Evolutionary conservation across 768 basidiomycete genomes (phyloP), one percentile per base, ranked within the genome.

Genomic region (Kondoa malvinella): DNA sequence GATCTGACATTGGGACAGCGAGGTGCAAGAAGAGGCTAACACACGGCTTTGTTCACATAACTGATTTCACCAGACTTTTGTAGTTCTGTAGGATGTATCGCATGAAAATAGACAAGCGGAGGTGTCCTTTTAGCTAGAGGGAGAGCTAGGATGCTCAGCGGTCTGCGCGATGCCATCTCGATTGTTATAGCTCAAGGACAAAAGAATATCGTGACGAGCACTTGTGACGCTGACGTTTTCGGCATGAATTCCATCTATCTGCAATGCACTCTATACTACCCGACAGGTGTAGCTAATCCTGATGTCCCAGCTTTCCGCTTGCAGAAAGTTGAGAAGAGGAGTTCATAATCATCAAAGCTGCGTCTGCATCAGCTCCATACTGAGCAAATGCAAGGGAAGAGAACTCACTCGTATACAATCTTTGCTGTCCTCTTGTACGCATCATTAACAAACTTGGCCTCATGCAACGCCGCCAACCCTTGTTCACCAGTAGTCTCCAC

Each of bases 321-420:
- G 34, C 65, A 57, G 58, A 66, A 70, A 25, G 67, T 63, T 1
- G 62, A 64, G 63, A 64, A 70, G 4, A 70, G 67, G 0, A 70
- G 34, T 25, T 70, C 67, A 40, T 70, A 78, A 65, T 86, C 90
- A 59, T 88, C 88, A 76, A 96, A 69, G 29, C 61, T 63, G 61
- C 32, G 3, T 14, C 4, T 25, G 14, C 14, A 31, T 4, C 8
- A 25, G 12, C 58, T 31, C 4, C 14, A 4, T 14, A 59, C 3
- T 63, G 4, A 2, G 40, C n/a, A 4, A 33, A 63, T 33, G 29
- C 3, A 33, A 27, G 30, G 33, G 61, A 3, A 34, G 61, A 31
- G 3, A n/a, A 63, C 61, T 27, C 29, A 91, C 77, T 94, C 92
- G 80, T 99, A 99, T 76, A 94, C 90, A 77, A 99, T 97, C 78